Conservation (phyloP, 148 eudicot genomes). For the Gaultheria prostrata region DNA sequence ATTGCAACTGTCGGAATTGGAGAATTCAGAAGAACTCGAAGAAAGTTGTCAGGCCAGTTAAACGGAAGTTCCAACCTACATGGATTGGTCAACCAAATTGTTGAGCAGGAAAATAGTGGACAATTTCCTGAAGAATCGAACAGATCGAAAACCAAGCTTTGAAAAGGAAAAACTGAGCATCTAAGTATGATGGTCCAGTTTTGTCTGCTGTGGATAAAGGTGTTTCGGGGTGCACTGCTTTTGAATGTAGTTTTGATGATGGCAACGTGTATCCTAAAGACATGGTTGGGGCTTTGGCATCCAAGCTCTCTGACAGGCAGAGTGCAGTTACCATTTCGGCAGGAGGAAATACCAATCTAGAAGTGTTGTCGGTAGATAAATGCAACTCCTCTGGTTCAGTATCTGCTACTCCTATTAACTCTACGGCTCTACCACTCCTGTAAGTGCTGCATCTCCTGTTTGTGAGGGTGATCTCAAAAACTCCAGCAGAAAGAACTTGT, state of each 20-base stretch:
- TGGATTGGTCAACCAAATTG: conserved; percentile 15
- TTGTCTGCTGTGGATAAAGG: conserved; percentile 10
- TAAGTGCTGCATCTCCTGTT: conserved; percentile 53
- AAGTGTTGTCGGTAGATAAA: conserved; percentile 34
- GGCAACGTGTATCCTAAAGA: neutral
- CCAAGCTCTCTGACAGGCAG: conserved; percentile 17
- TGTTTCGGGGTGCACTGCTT: conserved; percentile 2
- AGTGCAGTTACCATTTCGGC: conserved; percentile 18
- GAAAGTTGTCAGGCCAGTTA: conserved; percentile 17
- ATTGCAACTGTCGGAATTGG: no score
- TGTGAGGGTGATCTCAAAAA: conserved; percentile 69
- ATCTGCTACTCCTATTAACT: conserved; percentile 44
- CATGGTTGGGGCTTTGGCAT: conserved; percentile 7
- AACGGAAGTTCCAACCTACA: conserved; percentile 15
- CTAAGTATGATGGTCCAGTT: neutral
- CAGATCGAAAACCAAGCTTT: conserved; percentile 27
- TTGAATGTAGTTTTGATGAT: neutral
- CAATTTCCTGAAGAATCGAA: conserved; percentile 27
- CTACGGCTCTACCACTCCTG: conserved; percentile 46
- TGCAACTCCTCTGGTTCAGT: conserved; percentile 27
- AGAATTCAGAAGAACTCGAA: conserved; percentile 28
- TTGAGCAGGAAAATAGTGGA: conserved; percentile 19
- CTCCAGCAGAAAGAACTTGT: conserved; percentile 56
- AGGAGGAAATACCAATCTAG: conserved; percentile 21
- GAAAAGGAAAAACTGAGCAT: conserved; percentile 11